A percentile compares a stretch with the other conserved stretches of the same genome.
Evolutionary conservation across 768 basidiomycete genomes (phyloP).

Genomic region (Pisolithus sp.): DNA sequence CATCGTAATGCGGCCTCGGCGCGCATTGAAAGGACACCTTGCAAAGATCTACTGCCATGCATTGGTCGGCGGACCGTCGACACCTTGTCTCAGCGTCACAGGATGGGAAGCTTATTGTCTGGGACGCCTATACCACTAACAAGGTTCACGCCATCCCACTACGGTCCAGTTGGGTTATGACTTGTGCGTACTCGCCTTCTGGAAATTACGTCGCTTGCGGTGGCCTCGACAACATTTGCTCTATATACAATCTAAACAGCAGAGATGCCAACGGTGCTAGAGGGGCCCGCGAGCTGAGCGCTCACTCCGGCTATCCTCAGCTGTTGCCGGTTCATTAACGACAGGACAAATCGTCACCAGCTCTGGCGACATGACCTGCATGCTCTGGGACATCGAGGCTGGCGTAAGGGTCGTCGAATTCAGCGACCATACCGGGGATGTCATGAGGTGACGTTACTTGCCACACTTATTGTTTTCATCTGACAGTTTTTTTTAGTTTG

Average conservation of each 20-base stretch:
- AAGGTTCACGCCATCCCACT: constrained; percentile 99
- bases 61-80: constrained; percentile 95
- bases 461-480: constrained; percentile 1
- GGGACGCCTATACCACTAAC: constrained; percentile 99
- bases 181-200: constrained; percentile 95
- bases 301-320: constrained; percentile 97
- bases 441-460: constrained; percentile 78
- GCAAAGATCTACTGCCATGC: constrained; percentile 99
- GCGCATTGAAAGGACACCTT: constrained; percentile 92
- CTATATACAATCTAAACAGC: constrained; percentile 91
- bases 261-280: constrained; percentile 69
- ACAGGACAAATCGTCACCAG: constrained; percentile 97
- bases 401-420: constrained; percentile 98
- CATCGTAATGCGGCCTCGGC: constrained; percentile 93
- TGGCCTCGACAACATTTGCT: constrained; percentile 98
- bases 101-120: constrained; percentile 98
- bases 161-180: constrained; percentile 99
- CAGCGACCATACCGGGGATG: constrained; percentile 98
- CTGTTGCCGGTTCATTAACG: constrained; percentile 98
- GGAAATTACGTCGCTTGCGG: constrained; percentile 98
- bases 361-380: constrained; percentile 99
- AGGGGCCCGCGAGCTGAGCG: constrained; percentile 91
- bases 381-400: constrained; percentile 99
- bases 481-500: constrained; percentile 46
- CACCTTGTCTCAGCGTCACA: constrained; percentile 99